Conservation (phyloP, 208 protist species). For the Leishmania guyanensis region DNA sequence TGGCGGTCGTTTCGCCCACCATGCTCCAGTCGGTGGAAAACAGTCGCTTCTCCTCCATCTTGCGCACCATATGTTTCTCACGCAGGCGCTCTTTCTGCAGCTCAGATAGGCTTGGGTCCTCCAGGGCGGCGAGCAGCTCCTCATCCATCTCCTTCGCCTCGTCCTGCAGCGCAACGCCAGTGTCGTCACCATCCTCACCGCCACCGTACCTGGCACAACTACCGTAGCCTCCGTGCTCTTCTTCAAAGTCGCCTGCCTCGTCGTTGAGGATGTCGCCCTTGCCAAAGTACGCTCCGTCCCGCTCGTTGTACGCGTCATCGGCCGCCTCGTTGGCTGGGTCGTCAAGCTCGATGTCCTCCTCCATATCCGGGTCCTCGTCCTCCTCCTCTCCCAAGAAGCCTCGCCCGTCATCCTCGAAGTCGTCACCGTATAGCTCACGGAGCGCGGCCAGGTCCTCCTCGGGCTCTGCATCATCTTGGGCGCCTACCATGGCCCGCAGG, state of each 20-base stretch:
- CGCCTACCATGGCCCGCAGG: constrained; percentile 40
- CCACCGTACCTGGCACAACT: constrained; percentile 24
- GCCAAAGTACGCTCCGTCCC: constrained; percentile 33
- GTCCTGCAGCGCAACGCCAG: background rate
- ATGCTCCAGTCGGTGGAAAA: constrained; percentile 85
- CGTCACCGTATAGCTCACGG: constrained; percentile 88
- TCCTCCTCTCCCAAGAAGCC: constrained; percentile 39
- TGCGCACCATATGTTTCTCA: constrained; percentile 63
- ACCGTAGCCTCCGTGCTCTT: constrained; percentile 39
- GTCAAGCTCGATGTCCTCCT: constrained; percentile 65
- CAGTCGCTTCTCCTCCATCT: constrained; percentile 82
- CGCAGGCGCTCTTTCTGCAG: constrained; percentile 75
- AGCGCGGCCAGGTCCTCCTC: constrained; percentile 82
- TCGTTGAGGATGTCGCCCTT: constrained; percentile 40
- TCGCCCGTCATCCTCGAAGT: constrained; percentile 80
- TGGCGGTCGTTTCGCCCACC: constrained; percentile 76
- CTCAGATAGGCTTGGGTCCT: constrained; percentile 65
- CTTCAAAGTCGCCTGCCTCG: constrained; percentile 57
- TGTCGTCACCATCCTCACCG: constrained; percentile 16
- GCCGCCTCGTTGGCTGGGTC: constrained; percentile 41
- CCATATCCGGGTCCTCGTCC: constrained; percentile 62
- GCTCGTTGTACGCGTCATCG: constrained; percentile 20
- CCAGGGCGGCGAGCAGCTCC: constrained; percentile 60
- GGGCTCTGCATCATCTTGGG: constrained; percentile 40
- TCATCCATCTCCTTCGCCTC: constrained; percentile 55